Conservation (phyloP, 2,329 filamentous ascomycete genomes). For the Aspergillus oerlinghausenensis region DNA sequence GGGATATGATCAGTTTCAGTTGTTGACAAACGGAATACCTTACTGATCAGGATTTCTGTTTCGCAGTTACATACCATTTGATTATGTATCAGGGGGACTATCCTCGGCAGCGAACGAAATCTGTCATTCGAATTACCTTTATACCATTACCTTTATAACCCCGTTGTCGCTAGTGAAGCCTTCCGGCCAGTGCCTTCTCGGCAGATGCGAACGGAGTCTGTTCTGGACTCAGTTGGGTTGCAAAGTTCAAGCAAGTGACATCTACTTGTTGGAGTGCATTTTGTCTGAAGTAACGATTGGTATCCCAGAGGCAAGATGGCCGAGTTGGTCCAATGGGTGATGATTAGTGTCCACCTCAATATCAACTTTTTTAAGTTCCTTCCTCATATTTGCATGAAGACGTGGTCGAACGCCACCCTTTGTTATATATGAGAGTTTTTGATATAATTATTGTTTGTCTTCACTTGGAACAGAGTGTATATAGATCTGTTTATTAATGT, state of each 20-base stretch:
- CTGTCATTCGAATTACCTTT: too few relatives aligned
- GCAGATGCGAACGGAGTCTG: too few relatives aligned
- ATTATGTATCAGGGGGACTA: background rate
- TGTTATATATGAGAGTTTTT: background rate
- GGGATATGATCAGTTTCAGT: conserved; percentile 96
- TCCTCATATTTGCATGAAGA: background rate
- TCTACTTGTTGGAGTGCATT: background rate
- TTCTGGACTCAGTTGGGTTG: too few relatives aligned
- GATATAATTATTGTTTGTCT: background rate
- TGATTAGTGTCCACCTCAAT: conserved; percentile 5
- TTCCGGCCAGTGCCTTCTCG: too few relatives aligned
- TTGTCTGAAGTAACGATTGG: background rate
- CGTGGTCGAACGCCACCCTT: background rate
- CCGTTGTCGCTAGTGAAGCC: too few relatives aligned
- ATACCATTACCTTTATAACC: too few relatives aligned
- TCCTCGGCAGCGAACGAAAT: too few relatives aligned
- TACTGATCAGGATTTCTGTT: conserved; percentile 52
- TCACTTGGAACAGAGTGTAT: background rate
- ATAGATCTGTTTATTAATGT: background rate
- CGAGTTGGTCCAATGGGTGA: conserved; percentile 8
- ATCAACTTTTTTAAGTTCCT: background rate
- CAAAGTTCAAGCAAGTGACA: background rate
- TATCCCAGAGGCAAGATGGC: conserved; percentile 5
- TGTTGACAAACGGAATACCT: conserved; percentile 94
- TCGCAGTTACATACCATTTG: background rate